phyloP scores from a whole-genome alignment of 75 land plant species.

The Picea sitchensis region DNA sequence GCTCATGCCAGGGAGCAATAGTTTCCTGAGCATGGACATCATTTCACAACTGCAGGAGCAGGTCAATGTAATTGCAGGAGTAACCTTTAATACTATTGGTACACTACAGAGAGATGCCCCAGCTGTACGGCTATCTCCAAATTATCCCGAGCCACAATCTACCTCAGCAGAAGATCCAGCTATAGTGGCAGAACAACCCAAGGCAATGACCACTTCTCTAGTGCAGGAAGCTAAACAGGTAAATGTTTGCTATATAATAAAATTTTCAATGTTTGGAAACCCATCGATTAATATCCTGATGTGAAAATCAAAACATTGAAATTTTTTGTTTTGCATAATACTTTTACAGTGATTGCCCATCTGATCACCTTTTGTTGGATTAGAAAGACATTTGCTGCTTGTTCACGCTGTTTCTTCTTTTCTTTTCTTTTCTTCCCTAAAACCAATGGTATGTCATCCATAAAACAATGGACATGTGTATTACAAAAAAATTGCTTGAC shows the following conservation, averaged over 20 bases:
- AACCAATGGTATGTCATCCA: too few relatives aligned
- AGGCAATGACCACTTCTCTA: slow-evolving; percentile 72
- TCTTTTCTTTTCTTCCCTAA: too few relatives aligned
- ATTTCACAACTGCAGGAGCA: slow-evolving; percentile 97
- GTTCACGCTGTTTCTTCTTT: background rate
- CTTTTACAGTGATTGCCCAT: too few relatives aligned
- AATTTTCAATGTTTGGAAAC: background rate
- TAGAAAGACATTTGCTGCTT: background rate
- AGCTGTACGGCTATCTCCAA: slow-evolving; percentile 63
- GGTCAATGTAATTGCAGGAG: slow-evolving; percentile 66
- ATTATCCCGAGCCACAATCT: slow-evolving; percentile 83
- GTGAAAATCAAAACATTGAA: background rate
- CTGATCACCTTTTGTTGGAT: background rate
- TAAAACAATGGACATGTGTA: too few relatives aligned
- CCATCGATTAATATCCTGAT: background rate
- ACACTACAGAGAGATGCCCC: slow-evolving; percentile 94
- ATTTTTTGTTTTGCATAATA: background rate
- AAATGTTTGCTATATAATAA: background rate
- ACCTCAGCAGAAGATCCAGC: slow-evolving; percentile 49
- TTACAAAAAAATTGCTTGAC: too few relatives aligned
- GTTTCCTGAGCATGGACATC: slow-evolving; percentile 62
- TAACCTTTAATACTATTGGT: slow-evolving; percentile 92
- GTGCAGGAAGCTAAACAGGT: slow-evolving; percentile 96
- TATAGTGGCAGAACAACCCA: slow-evolving; percentile 66
- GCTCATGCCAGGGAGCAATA: background rate